These are phyloP conservation scores for Pseudonitzschia multiseries DNA, from an alignment of 108 stramenopile species.

Conservation along the genomic window DNA sequence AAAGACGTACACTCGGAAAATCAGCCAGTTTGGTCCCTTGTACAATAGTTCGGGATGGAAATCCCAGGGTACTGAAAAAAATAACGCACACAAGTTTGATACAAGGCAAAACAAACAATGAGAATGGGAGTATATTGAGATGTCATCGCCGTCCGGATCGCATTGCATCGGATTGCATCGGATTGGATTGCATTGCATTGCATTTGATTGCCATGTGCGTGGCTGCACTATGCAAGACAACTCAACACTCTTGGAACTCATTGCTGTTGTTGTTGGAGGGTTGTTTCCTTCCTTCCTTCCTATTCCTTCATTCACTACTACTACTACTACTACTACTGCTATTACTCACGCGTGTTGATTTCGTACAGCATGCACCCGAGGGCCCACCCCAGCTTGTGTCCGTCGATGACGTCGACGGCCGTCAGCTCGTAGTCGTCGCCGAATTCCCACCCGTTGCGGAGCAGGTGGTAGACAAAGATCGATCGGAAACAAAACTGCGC, in stretches of 20 bases:
- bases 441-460: conserved; percentile 83
- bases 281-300: too few relatives aligned
- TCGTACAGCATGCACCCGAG: conserved; percentile 89
- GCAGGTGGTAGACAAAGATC: conserved; percentile 64
- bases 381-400: conserved; percentile 86
- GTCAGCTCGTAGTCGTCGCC: conserved; percentile 50
- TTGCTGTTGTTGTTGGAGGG: too few relatives aligned
- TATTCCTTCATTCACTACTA: too few relatives aligned
- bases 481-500: conserved; percentile 79
- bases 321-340: background rate
- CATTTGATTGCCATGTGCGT: too few relatives aligned
- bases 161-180: too few relatives aligned
- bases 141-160: too few relatives aligned
- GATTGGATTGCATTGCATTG: too few relatives aligned
- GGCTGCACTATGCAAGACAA: too few relatives aligned
- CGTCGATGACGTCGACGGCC: conserved; percentile 72
- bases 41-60: conserved; percentile 36
- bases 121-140: background rate
- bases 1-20: conserved; percentile 30
- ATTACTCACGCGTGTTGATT: conserved; percentile 67
- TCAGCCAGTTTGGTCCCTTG: conserved; percentile 24
- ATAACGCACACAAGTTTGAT: background rate
- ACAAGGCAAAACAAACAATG: background rate
- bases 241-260: too few relatives aligned
- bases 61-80: conserved; percentile 34